Evolutionary conservation across 73 alveolate species (phyloP).

Genomic region (Urostyla sp.): DNA sequence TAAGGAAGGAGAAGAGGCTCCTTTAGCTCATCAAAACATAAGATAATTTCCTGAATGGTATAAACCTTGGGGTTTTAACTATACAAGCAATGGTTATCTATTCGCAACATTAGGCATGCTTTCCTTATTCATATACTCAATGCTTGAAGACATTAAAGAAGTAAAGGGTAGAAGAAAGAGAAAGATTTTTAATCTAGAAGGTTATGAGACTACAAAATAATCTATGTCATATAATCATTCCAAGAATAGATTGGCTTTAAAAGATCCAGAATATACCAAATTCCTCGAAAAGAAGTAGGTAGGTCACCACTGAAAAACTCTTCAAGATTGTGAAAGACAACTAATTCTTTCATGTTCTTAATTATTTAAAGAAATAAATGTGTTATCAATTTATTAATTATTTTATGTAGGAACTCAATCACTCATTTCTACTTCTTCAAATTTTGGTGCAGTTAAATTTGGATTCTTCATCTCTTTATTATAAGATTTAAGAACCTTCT

Average conservation of each 20-base stretch:
- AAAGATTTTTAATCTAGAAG: slow-evolving; percentile 19
- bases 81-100: slow-evolving; percentile 50
- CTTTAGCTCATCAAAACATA: slow-evolving; percentile 55
- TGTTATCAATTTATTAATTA: neutral
- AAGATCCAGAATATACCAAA: slow-evolving; percentile 54
- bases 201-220: slow-evolving; percentile 19
- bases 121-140: slow-evolving; percentile 19
- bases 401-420: slow-evolving; percentile 1
- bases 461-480: neutral
- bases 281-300: slow-evolving; percentile 51
- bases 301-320: slow-evolving; percentile 50
- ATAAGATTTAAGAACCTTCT: slow-evolving; percentile 25
- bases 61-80: slow-evolving; percentile 58
- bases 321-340: too few relatives aligned
- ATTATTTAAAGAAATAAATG: neutral
- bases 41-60: slow-evolving; percentile 75
- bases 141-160: slow-evolving; percentile 24
- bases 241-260: slow-evolving; percentile 40
- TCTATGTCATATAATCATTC: neutral
- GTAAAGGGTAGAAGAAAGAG: slow-evolving; percentile 49
- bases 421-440: slow-evolving; percentile 50
- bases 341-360: too few relatives aligned
- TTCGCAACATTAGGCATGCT: neutral
- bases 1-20: slow-evolving; percentile 60
- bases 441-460: neutral